Base-by-base conservation (phyloP, 1,139 yeast species). In the Magnusiomyces paraingens region DNA sequence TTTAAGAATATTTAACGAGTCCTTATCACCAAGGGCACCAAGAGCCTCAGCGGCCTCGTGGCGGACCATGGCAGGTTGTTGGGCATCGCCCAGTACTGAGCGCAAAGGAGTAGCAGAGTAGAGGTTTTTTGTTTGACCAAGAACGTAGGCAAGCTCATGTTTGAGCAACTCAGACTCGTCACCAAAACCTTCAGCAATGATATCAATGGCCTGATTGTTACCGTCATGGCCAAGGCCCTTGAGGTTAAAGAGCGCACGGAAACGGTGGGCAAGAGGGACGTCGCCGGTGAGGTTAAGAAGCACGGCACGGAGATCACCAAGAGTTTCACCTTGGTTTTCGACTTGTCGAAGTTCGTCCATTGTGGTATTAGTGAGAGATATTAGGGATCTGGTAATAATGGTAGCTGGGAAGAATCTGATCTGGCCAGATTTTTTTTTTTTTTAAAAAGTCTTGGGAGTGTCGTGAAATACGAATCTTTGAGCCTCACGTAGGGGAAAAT, bases 1-100 rank as follows among this genome's bases (percentile, higher is more conserved):
- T 59, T 80, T 73, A 61, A 94, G 79, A 52, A 90, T 70, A 0
- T 74, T 79, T 56, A 93, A 71, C n/a, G 96, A 86, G 3, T 81
- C 84, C 50, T 73, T 72, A 69, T 90, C 95, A 50, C 96, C 96
- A 54, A 94, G 76, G 41, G 99, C 99, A 57, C 99, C 99, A 55
- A 94, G 78, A 36, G 98, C 99, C 72, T 94, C 99, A 12, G 99
- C 99, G 20, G 99, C 99, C 71, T 94, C 99, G 70, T 94, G 99
- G 70, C 99, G 86, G 40, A 94, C 99, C 98, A 94, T 94, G 57
- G 87, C 77, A 73, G 94, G 98, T 56, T 74, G 73, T 50, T 75
- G 65, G 29, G 66, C 63, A 67, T 86, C 84, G 55, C 73, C 71
- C 62, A 93, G 78, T 39, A 88, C 95, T n/a, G 77, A 75, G 68